Evolutionary conservation across 2,329 filamentous ascomycete species (phyloP).

Genomic region (Colletotrichum horii): DNA sequence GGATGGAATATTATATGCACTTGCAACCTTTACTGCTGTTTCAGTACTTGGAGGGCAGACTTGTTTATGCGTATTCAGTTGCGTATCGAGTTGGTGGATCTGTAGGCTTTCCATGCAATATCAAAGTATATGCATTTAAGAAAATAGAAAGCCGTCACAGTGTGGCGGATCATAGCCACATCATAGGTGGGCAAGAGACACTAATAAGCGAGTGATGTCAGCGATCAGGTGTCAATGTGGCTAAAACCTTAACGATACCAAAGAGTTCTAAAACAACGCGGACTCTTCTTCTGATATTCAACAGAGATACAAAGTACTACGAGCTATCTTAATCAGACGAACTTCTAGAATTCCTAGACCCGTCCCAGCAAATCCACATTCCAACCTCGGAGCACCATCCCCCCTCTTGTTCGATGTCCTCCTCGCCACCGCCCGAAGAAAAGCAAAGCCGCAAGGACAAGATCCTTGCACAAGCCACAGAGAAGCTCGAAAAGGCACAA

Average conservation of each 20-base stretch:
- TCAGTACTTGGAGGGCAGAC: too few relatives aligned
- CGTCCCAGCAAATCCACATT: background rate
- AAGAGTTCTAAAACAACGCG: background rate
- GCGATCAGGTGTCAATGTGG: background rate
- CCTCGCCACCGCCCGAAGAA: background rate
- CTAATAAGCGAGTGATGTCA: conserved; percentile 8
- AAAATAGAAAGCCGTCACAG: background rate
- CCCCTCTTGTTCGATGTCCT: background rate
- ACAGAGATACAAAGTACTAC: background rate
- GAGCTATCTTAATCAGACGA: background rate
- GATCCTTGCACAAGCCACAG: conserved; percentile 8
- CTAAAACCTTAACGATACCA: background rate
- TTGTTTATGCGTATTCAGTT: too few relatives aligned
- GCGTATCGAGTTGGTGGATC: too few relatives aligned
- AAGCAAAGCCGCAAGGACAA: conserved; percentile 9
- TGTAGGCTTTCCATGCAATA: too few relatives aligned
- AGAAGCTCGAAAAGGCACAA: conserved; percentile 15
- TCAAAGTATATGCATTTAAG: too few relatives aligned
- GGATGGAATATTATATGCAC: too few relatives aligned
- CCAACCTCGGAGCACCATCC: background rate
- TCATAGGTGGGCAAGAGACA: background rate
- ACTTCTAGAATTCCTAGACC: background rate
- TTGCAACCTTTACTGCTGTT: too few relatives aligned
- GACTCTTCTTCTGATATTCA: background rate
- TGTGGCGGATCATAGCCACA: conserved; percentile 1